Conservation (phyloP, 257 asterid species). For the Solanum appendiculatum region DNA sequence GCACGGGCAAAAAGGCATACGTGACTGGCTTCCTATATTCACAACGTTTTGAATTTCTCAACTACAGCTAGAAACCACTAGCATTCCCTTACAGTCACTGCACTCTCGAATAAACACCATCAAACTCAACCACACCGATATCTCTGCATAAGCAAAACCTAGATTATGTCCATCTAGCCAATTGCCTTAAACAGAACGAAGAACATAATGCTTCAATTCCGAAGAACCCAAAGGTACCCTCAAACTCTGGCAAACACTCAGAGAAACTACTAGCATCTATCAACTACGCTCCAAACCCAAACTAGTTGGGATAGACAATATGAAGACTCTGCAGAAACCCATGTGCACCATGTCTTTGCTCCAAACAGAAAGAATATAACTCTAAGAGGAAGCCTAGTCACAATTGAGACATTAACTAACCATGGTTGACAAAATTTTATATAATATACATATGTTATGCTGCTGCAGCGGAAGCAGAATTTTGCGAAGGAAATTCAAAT, state of each 20-base stretch:
- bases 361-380: not conserved
- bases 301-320: not conserved
- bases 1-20: not conserved
- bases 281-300: not conserved
- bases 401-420: not conserved
- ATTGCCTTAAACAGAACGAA: not conserved
- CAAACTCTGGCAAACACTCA: not conserved
- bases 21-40: not conserved
- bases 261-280: not conserved
- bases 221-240: not conserved
- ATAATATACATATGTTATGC: not conserved
- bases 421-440: not conserved
- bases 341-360: not conserved
- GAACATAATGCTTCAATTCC: not conserved
- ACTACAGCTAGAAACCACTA: not conserved
- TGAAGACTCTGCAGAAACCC: not conserved
- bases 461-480: not conserved
- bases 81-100: not conserved
- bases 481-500: not conserved
- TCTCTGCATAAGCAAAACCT: not conserved
- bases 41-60: not conserved
- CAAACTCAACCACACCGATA: not conserved
- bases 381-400: not conserved
- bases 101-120: not conserved
- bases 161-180: not conserved